Evolutionary conservation across 169 alveolate species (phyloP).

Genomic region (Plasmodium knowlesi): DNA sequence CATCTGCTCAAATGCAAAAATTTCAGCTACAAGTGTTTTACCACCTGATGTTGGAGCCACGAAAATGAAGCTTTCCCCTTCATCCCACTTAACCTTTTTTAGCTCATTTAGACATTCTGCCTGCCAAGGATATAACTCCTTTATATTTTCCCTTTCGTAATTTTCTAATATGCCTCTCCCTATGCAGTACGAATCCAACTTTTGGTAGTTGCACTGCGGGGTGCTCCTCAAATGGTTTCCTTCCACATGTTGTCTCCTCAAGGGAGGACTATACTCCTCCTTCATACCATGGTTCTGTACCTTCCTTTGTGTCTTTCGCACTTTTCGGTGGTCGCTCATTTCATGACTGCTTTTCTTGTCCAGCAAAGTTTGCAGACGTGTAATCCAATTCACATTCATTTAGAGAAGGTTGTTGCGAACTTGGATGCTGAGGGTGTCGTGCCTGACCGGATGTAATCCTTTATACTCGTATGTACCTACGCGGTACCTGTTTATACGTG

Average conservation of each 20-base stretch:
- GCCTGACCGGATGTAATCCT: no score
- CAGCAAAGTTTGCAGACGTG: conserved; percentile 8
- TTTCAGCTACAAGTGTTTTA: conserved; percentile 56
- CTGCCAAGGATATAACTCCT: conserved; percentile 53
- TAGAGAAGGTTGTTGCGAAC: background rate
- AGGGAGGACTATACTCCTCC: background rate
- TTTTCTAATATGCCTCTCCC: conserved; percentile 10
- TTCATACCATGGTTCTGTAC: background rate
- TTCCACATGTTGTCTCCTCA: background rate
- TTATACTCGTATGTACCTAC: background rate
- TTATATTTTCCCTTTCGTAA: conserved; percentile 42
- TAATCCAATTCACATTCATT: conserved; percentile 48
- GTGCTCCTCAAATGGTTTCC: background rate
- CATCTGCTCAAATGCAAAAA: conserved; percentile 47
- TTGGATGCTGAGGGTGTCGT: background rate
- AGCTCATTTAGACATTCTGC: conserved; percentile 37
- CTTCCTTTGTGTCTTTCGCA: background rate
- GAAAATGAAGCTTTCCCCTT: conserved; percentile 41
- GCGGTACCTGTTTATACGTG: background rate
- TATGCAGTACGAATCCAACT: background rate
- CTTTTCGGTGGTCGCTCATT: background rate
- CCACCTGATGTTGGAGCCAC: conserved; percentile 74
- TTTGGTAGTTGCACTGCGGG: background rate
- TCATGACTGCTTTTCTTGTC: background rate
- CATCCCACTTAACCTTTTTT: conserved; percentile 41